Evolutionary conservation across 257 asterid species (phyloP).

Genomic region (Cruciata laevipes): DNA sequence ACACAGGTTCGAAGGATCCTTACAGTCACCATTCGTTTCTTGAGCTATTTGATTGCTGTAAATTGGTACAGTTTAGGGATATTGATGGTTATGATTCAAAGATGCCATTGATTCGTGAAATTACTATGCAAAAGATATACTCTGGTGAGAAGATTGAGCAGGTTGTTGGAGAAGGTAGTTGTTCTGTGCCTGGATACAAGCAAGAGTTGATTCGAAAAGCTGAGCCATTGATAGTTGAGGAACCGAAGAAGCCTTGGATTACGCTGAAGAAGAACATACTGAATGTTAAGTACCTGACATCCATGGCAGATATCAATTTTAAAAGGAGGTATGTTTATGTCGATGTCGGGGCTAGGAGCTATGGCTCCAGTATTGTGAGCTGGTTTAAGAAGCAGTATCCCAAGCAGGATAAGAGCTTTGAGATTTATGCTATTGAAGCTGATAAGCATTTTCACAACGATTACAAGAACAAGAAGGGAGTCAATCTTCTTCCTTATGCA

Average conservation of each 20-base stretch:
- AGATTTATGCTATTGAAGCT: slow-evolving; percentile 87
- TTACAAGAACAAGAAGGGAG: slow-evolving; percentile 71
- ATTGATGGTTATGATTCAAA: slow-evolving; percentile 30
- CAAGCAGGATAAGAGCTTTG: slow-evolving; percentile 83
- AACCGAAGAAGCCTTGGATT: slow-evolving; percentile 91
- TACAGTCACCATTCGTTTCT: slow-evolving; percentile 41
- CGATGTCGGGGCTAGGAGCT: slow-evolving; percentile 93
- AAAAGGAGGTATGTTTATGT: slow-evolving; percentile 70
- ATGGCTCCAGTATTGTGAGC: slow-evolving; percentile 94
- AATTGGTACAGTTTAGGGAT: slow-evolving; percentile 33
- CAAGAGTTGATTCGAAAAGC: slow-evolving; percentile 52
- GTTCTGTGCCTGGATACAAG: slow-evolving; percentile 62
- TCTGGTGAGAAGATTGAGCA: slow-evolving; percentile 15
- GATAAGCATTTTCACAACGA: slow-evolving; percentile 64
- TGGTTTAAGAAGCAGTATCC: slow-evolving; percentile 98
- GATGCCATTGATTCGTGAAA: slow-evolving; percentile 30
- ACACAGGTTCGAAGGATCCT: slow-evolving; percentile 33
- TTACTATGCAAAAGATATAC: slow-evolving; percentile 40
- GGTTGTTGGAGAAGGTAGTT: slow-evolving; percentile 20
- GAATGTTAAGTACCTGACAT: slow-evolving; percentile 65
- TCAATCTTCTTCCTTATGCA: slow-evolving; percentile 76
- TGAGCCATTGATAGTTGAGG: slow-evolving; percentile 74
- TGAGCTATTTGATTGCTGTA: slow-evolving; percentile 44
- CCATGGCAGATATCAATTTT: slow-evolving; percentile 81
- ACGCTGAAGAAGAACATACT: slow-evolving; percentile 69